These are phyloP conservation scores for Monilinia fructicola DNA, from an alignment of 2,329 filamentous ascomycete genomes.

Conservation along the genomic window DNA sequence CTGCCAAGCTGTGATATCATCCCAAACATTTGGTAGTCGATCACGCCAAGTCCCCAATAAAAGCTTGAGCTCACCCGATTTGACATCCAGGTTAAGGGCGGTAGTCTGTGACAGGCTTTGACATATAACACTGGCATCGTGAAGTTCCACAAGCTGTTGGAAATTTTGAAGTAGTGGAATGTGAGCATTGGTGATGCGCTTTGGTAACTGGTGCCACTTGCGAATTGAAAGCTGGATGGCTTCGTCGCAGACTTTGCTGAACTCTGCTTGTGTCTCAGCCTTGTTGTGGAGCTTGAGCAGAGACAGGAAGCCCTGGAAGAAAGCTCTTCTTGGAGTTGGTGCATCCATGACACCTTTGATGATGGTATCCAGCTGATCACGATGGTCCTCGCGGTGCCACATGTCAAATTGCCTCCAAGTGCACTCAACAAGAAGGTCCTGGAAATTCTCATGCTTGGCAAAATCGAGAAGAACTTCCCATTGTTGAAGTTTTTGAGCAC, in stretches of 20 bases:
- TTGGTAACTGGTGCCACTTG: constrained; percentile 98
- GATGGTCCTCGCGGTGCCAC: constrained; percentile 83
- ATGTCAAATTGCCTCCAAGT: constrained; percentile 95
- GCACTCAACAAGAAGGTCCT: constrained; percentile 91
- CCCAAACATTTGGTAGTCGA: constrained; percentile 94
- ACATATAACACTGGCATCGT: constrained; percentile 96
- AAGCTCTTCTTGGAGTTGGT: constrained; percentile 86
- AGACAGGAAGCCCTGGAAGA: constrained; percentile 99
- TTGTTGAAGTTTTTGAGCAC: constrained; percentile 96
- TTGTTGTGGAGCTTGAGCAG: constrained; percentile 92
- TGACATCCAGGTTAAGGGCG: constrained; percentile 81
- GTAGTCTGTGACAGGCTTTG: constrained; percentile 84
- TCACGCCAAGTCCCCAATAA: constrained; percentile 94
- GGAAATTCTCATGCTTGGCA: constrained; percentile 97
- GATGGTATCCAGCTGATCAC: constrained; percentile 85
- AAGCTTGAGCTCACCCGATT: constrained; percentile 93
- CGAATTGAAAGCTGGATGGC: constrained; percentile 95
- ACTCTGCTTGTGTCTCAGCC: constrained; percentile 75
- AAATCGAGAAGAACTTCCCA: constrained; percentile 99
- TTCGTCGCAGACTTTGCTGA: constrained; percentile 89
- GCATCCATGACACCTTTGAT: constrained; percentile 98
- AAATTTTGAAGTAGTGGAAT: constrained; percentile 95
- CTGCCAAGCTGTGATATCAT: constrained; percentile 99
- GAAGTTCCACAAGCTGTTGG: constrained; percentile 94
- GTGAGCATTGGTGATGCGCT: constrained; percentile 89